Evolutionary conservation across 345 rosid species (phyloP), one percentile per base, ranked within the genome.

Genomic region (Heritiera littoralis): DNA sequence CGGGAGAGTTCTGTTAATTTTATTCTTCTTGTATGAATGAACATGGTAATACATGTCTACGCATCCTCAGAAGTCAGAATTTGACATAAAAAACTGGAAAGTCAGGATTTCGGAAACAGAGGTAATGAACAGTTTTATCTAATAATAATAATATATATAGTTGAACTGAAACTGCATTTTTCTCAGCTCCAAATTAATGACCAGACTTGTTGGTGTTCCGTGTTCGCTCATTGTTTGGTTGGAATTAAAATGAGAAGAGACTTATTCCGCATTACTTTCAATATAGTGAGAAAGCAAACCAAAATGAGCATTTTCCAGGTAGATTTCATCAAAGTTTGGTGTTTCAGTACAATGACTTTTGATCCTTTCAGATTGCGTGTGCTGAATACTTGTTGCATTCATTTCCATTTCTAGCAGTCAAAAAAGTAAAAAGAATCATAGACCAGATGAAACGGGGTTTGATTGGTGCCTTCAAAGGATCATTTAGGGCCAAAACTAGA

Each of bases 241-340:
- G 40, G 72, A 6, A 68, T 46, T 45, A 20, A 20, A 68, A 46
- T 69, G 40, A 13, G 66, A 68, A 46, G n/a, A 23, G 40, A n/a
- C 73, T n/a, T 18, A 41, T 66, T 35, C 3, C 0, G 2, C 35
- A 46, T 5, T 74, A 3, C 11, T 32, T 74, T 56, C 35, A 12
- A 49, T 40, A 2, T 45, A 38, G 28, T 9, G 12, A 72, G 45
- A 51, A 49, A 32, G 28, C 11, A 55, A 7, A 51, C 12, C 4
- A 0, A 71, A 49, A 32, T n/a, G 76, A 17, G 17, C 8, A 15
- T 9, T 49, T 18, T 35, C 55, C 12, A 52, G 28, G 30, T 49
- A 52, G 8, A 54, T 54, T 72, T 54, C 76, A 72, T 72, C 76
- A 41, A 74, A 74, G 77, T 74, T 58, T 74, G 77, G 77, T 74